phyloP scores from a whole-genome alignment of 192 early-diverging fungal species.

The Mortierella hygrophila region DNA sequence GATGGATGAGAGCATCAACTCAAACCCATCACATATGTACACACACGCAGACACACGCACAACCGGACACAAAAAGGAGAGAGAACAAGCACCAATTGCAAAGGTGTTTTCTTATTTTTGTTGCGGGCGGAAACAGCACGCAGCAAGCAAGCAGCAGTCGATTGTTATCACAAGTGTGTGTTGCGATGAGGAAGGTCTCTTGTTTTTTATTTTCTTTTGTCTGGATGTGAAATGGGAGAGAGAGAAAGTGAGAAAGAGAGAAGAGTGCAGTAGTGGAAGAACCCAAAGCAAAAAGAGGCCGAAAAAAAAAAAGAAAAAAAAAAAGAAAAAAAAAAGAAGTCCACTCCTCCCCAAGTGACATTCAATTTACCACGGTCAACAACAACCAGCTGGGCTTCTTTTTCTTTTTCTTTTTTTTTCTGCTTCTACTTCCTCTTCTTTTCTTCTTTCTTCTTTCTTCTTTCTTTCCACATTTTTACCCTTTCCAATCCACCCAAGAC shows the following conservation, averaged over 20 bases:
- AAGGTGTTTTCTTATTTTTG: background rate
- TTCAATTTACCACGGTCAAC: background rate
- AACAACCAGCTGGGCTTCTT: too few species aligned
- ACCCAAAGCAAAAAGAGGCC: background rate
- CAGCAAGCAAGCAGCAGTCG: background rate
- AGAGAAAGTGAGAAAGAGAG: background rate
- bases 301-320: background rate
- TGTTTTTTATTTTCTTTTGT: background rate
- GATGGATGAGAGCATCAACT: background rate
- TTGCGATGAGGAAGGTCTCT: background rate
- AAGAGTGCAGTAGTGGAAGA: background rate
- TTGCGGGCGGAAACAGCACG: too few species aligned
- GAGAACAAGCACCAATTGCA: conserved; percentile 1
- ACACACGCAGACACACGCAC: background rate
- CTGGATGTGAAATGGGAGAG: too few species aligned
- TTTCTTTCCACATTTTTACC: background rate
- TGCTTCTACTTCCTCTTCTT: background rate
- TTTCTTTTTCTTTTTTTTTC: too few species aligned
- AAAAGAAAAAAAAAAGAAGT: background rate
- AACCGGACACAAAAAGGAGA: background rate
- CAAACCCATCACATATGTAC: background rate
- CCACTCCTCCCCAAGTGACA: background rate
- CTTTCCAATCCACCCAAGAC: background rate
- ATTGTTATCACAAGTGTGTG: background rate
- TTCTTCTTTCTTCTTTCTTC: background rate